Evolutionary conservation across 2,329 filamentous ascomycete species (phyloP).

Genomic region (Pestalotiopsis sp.): DNA sequence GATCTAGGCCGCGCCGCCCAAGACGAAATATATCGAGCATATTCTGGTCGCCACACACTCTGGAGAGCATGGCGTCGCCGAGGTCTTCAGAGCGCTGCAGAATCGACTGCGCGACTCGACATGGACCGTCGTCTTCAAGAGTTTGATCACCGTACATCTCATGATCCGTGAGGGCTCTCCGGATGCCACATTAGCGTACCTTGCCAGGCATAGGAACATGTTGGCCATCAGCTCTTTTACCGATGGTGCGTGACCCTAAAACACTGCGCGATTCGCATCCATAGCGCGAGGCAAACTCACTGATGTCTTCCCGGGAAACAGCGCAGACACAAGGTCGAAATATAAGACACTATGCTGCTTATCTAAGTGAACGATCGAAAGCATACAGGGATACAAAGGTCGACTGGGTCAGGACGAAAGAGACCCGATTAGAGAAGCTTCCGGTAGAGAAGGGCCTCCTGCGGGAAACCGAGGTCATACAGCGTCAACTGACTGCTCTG

Average conservation of each 20-base stretch:
- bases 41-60: conserved; percentile 94
- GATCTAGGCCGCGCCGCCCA: conserved; percentile 83
- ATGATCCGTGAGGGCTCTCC: conserved; percentile 96
- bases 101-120: conserved; percentile 90
- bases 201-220: conserved; percentile 80
- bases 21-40: conserved; percentile 99
- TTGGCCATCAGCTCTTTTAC: conserved; percentile 90
- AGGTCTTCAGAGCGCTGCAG: conserved; percentile 92
- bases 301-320: conserved; percentile 39
- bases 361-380: conserved; percentile 79
- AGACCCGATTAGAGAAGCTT: conserved; percentile 81
- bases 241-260: conserved; percentile 67
- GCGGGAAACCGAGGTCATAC: conserved; percentile 87
- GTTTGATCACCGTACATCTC: conserved; percentile 90
- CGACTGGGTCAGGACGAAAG: conserved; percentile 86
- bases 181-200: conserved; percentile 83
- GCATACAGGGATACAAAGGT: conserved; percentile 83
- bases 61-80: conserved; percentile 90
- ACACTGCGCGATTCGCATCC: not conserved
- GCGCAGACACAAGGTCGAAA: conserved; percentile 95
- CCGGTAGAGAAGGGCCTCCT: conserved; percentile 90
- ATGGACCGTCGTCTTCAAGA: conserved; percentile 99
- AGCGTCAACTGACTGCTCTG: conserved; percentile 82
- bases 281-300: conserved; percentile 9
- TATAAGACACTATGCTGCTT: conserved; percentile 88